These are phyloP conservation scores for Phytophthora ohioensis DNA, from an alignment of 352 stramenopile genomes.

Conservation along the genomic window DNA sequence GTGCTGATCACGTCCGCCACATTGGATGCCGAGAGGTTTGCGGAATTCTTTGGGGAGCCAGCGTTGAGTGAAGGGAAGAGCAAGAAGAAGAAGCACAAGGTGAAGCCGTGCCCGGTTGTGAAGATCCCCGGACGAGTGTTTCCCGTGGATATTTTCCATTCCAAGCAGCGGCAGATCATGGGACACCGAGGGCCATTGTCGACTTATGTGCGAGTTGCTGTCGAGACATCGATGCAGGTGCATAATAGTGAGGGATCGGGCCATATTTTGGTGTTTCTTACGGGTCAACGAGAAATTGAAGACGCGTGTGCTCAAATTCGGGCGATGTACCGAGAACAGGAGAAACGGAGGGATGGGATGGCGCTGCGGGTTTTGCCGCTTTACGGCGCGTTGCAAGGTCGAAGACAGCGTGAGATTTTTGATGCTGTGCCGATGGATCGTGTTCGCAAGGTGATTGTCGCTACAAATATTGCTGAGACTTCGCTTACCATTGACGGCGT, in stretches of 20 bases:
- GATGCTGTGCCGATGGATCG: constrained; percentile 73
- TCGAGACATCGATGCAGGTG: constrained; percentile 84
- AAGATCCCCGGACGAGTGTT: constrained; percentile 93
- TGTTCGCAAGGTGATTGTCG: constrained; percentile 87
- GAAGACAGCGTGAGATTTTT: constrained; percentile 96
- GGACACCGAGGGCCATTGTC: constrained; percentile 66
- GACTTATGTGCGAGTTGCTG: constrained; percentile 68
- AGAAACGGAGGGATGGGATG: constrained; percentile 31
- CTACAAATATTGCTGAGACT: constrained; percentile 96
- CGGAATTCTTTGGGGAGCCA: constrained; percentile 78
- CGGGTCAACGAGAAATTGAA: constrained; percentile 94
- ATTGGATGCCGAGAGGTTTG: constrained; percentile 89
- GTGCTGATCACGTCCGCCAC: constrained; percentile 96
- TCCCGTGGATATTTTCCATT: constrained; percentile 95
- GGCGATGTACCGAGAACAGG: constrained; percentile 38
- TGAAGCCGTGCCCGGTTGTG: constrained; percentile 79
- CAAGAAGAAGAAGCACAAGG: constrained; percentile 28
- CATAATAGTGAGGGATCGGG: constrained; percentile 76
- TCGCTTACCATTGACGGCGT: constrained; percentile 99
- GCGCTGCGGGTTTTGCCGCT: constrained; percentile 90
- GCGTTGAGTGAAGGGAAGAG: not conserved
- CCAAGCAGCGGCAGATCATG: constrained; percentile 86
- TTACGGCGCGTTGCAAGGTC: constrained; percentile 96
- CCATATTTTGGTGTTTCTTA: constrained; percentile 96
- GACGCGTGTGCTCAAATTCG: constrained; percentile 90